Conservation (phyloP, 805 yeast genomes). For the Candida chauliodis region DNA sequence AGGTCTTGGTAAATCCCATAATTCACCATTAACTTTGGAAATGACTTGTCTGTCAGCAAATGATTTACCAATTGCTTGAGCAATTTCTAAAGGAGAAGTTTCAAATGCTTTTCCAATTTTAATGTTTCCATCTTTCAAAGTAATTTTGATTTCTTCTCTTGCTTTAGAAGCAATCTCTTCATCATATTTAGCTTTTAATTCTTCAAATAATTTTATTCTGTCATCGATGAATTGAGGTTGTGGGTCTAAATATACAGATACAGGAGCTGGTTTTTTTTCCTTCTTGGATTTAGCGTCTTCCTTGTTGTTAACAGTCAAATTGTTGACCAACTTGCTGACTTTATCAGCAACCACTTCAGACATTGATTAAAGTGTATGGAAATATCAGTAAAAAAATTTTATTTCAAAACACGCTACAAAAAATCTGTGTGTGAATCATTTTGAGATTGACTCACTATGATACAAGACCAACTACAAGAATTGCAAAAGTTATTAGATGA, state of each 20-base stretch:
- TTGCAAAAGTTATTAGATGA: conserved; percentile 11
- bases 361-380: conserved; percentile 2
- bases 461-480: conserved; percentile 13
- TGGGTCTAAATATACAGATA: conserved; percentile 55
- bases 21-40: conserved; percentile 81
- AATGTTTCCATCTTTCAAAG: conserved; percentile 80
- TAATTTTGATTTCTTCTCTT: conserved; percentile 61
- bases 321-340: conserved; percentile 34
- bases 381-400: conserved; percentile 1
- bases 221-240: conserved; percentile 81
- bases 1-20: conserved; percentile 97
- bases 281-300: conserved; percentile 10
- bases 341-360: conserved; percentile 24
- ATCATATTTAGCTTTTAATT: conserved; percentile 74
- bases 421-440: conserved; percentile 5
- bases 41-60: conserved; percentile 87
- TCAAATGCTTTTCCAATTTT: conserved; percentile 83
- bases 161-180: conserved; percentile 63
- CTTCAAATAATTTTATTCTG: conserved; percentile 75
- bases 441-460: too few relatives aligned
- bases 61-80: conserved; percentile 78
- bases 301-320: conserved; percentile 7
- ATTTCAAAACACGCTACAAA: conserved; percentile 1
- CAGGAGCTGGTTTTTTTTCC: conserved; percentile 31
- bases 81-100: conserved; percentile 85